A percentile compares a stretch with the other conserved stretches of the same genome.
These are phyloP conservation scores for Globisporangium rhizosaccharum DNA, from an alignment of 352 stramenopile genomes.

Conservation along the genomic window DNA sequence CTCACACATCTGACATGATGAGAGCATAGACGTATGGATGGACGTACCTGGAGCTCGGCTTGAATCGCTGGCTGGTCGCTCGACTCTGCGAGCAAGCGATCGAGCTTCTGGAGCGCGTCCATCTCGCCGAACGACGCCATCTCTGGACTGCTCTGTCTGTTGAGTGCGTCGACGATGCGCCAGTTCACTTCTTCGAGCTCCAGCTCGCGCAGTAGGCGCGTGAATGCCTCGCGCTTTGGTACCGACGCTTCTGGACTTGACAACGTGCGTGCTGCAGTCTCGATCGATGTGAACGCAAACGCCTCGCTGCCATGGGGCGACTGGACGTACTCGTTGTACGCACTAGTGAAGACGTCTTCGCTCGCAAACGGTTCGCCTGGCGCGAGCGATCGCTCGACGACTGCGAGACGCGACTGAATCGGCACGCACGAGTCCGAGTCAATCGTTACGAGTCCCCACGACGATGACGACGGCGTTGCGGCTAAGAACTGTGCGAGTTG, in stretches of 20 bases:
- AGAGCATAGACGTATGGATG: too few relatives aligned
- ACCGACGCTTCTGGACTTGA: not conserved
- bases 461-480: constrained; percentile 25
- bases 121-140: constrained; percentile 44
- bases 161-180: constrained; percentile 37
- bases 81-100: constrained; percentile 34
- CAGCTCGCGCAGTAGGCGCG: constrained; percentile 20
- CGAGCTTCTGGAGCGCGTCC: constrained; percentile 41
- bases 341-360: constrained; percentile 36
- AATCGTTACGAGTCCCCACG: constrained; percentile 53
- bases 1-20: too few relatives aligned
- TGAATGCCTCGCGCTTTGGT: not conserved
- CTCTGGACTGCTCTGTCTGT: constrained; percentile 27
- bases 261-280: not conserved
- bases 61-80: constrained; percentile 54
- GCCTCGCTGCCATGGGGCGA: constrained; percentile 14
- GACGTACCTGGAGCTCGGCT: constrained; percentile 43
- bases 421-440: constrained; percentile 53
- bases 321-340: constrained; percentile 24
- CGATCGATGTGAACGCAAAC: constrained; percentile 25
- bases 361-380: constrained; percentile 21
- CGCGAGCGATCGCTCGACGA: constrained; percentile 34
- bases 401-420: constrained; percentile 32
- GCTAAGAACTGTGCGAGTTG: constrained; percentile 28
- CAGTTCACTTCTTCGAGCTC: constrained; percentile 47